A percentile compares a stretch with the other conserved stretches of the same genome.
Conservation (phyloP, 164 flowering plant species). For the Dillenia suffruticosa region DNA sequence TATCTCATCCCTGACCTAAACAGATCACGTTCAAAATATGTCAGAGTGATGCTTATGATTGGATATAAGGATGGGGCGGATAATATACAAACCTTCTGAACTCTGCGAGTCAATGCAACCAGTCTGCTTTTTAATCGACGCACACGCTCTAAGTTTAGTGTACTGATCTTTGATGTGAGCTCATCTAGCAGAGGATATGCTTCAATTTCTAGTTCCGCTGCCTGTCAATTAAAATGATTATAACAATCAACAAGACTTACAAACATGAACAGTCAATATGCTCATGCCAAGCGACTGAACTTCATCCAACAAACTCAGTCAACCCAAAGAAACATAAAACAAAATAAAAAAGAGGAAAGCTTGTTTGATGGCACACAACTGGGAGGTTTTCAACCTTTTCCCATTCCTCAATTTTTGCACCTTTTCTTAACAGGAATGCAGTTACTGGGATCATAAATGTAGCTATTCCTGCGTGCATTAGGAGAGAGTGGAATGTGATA, state of each 20-base stretch:
- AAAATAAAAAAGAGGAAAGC: background rate
- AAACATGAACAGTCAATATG: background rate
- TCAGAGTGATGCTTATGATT: background rate
- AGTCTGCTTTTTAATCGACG: constrained; percentile 77
- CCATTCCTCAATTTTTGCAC: no score
- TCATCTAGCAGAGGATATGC: constrained; percentile 80
- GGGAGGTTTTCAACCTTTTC: no score
- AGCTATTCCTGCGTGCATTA: no score
- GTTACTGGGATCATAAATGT: no score
- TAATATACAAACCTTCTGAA: constrained; percentile 46
- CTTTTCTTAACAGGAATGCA: no score
- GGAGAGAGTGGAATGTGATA: no score
- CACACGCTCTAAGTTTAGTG: constrained; percentile 60
- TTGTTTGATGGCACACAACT: no score
- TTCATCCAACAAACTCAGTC: background rate
- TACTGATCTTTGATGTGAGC: constrained; percentile 74
- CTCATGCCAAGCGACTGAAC: background rate
- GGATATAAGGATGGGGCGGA: background rate
- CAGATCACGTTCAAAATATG: background rate
- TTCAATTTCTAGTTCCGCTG: constrained; percentile 70
- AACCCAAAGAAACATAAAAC: background rate
- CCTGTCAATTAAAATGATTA: constrained; percentile 30
- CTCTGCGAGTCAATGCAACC: constrained; percentile 64
- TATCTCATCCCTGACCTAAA: constrained; percentile 77
- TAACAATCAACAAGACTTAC: background rate